Conservation (phyloP, 805 yeast species). For the Candida vartiovaarae region DNA sequence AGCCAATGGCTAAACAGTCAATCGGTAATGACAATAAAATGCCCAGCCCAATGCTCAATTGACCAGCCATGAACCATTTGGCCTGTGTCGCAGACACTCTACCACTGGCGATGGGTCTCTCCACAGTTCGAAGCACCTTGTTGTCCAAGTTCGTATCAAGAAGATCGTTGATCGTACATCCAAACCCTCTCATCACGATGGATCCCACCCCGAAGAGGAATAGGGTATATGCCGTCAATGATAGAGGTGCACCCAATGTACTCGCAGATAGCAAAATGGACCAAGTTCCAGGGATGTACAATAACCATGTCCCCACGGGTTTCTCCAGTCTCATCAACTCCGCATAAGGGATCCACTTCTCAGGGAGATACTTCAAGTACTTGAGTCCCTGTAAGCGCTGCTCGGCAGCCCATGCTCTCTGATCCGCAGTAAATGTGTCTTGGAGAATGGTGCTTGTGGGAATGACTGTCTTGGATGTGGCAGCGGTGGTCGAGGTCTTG, state of each 20-base stretch:
- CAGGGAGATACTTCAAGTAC: conserved; percentile 58
- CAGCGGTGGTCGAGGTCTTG: background rate
- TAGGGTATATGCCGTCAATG: conserved; percentile 53
- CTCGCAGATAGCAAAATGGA: conserved; percentile 86
- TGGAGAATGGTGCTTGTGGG: background rate
- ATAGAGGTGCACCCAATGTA: conserved; percentile 59
- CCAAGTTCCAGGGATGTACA: conserved; percentile 87
- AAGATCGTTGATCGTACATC: conserved; percentile 91
- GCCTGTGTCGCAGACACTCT: conserved; percentile 71
- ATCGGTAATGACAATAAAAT: conserved; percentile 68
- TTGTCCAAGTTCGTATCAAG: conserved; percentile 77
- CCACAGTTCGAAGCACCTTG: conserved; percentile 81
- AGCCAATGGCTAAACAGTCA: conserved; percentile 78
- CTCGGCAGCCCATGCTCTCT: conserved; percentile 31
- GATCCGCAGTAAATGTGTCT: conserved; percentile 13
- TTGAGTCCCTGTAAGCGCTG: conserved; percentile 34
- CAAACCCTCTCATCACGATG: conserved; percentile 93
- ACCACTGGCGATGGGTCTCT: conserved; percentile 90
- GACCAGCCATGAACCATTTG: conserved; percentile 59
- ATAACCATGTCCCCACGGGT: conserved; percentile 90
- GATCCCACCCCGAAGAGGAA: conserved; percentile 79
- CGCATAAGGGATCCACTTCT: conserved; percentile 78
- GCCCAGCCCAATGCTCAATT: conserved; percentile 65
- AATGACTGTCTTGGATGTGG: too few species aligned
- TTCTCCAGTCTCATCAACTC: conserved; percentile 87